Conservation (phyloP, 1,284 basidiomycete genomes). For the Mrakiaceae sp. region DNA sequence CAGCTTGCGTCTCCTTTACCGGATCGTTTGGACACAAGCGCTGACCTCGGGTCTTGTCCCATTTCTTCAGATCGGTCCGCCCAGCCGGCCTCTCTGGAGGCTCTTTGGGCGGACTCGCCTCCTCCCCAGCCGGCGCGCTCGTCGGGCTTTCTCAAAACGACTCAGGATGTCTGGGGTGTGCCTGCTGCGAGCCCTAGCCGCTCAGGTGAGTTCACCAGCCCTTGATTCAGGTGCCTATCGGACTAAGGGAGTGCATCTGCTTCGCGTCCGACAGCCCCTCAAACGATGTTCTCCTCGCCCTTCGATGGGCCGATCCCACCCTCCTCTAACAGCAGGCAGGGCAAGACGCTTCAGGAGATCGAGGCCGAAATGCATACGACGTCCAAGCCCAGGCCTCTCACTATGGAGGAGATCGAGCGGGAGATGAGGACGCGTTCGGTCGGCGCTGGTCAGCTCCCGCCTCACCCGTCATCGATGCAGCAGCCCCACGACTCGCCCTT, state of each 20-base stretch:
- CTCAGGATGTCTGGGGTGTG: slow-evolving; percentile 11
- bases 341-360: slow-evolving; percentile 70
- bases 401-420: slow-evolving; percentile 37
- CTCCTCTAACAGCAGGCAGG: slow-evolving; percentile 6
- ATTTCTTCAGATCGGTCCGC: no score
- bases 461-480: neutral
- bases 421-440: slow-evolving; percentile 30
- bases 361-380: slow-evolving; percentile 67
- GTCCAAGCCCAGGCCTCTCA: slow-evolving; percentile 27
- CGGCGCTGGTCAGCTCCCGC: neutral
- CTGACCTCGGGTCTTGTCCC: no score
- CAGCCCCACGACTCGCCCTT: neutral
- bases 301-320: slow-evolving; percentile 2
- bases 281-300: neutral
- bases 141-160: neutral
- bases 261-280: no score
- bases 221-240: no score
- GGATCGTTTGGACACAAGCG: no score
- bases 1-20: no score
- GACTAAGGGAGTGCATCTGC: no score
- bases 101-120: slow-evolving; percentile 10
- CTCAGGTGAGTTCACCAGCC: neutral
- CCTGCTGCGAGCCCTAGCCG: neutral
- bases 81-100: slow-evolving; percentile 9
- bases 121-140: neutral